Base-by-base conservation (phyloP, 495 filamentous ascomycete genomes). In the Penicillium malachiteum region DNA sequence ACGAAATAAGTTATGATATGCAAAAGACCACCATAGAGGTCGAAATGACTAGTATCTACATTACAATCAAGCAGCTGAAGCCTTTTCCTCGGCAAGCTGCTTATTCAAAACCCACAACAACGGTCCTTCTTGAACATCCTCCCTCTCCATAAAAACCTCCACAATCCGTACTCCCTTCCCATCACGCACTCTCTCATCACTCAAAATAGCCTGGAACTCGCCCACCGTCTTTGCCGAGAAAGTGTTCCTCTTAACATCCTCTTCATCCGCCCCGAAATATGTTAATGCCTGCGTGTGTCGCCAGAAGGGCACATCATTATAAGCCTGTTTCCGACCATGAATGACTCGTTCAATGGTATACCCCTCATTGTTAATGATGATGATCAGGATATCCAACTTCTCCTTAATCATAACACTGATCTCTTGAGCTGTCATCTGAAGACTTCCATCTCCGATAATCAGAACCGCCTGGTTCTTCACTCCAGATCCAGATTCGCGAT, bases 351-450 rank as follows among this genome's bases (percentile, higher is more conserved):
- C 87, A 58, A 89, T 89, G 2, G 87, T 89, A 71, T 82, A 90
- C 9, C 87, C 87, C n/a, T 84, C 81, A 59, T 90, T 90, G 69
- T 86, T 85, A 57, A 90, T 84, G 43, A 90, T 83, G 64, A 87
- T 87, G 58, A 94, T 84, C 50, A 88, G 86, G 16, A 89, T 78
- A 47, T 87, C 79, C 32, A 95, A 66, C 13, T 78, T 76, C 53
- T 87, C 78, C 9, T 81, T 79, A 46, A 95, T 79, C 74, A 93
- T 90, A 14, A 88, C 89, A 60, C 83, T 83, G 50, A 95, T 74
- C 63, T 91, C 89, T 66, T 94, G 90, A 3, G 77, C 85, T 0
- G 88, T 91, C 48, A 93, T 78, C 63, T 95, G 89, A 57, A 94
- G 78, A 57, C 83, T 87, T 16, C 90, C 90, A 58, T 95, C 90